A percentile compares a stretch with the other conserved stretches of the same genome.
Conservation (phyloP, 495 filamentous ascomycete species). For the Aspergillus biplanus region DNA sequence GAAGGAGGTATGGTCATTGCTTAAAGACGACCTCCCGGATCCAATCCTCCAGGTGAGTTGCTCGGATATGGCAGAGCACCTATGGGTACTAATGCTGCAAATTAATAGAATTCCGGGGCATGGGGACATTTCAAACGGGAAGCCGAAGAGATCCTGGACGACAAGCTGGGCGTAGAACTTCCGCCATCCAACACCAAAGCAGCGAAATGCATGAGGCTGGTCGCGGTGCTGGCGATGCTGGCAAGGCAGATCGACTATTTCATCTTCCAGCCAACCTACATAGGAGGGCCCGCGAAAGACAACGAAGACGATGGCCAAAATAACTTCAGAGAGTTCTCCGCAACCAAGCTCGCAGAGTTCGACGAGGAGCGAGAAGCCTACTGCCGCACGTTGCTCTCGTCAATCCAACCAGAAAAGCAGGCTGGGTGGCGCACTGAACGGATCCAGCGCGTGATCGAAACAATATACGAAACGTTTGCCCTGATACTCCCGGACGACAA, state of each 20-base stretch:
- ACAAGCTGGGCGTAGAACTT: slow-evolving; percentile 16
- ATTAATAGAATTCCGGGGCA: slow-evolving; percentile 4
- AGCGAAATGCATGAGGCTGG: slow-evolving; percentile 32
- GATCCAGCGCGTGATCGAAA: slow-evolving; percentile 17
- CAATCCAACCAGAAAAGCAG: slow-evolving; percentile 25
- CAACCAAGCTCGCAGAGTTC: slow-evolving; percentile 23
- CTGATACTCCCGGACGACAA: slow-evolving; percentile 22
- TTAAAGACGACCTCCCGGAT: slow-evolving; percentile 24
- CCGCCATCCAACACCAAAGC: slow-evolving; percentile 26
- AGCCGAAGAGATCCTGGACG: slow-evolving; percentile 4
- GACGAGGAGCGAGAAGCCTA: slow-evolving; percentile 33
- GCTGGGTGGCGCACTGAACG: slow-evolving; percentile 9
- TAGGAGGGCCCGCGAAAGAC: slow-evolving; percentile 13
- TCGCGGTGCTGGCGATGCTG: slow-evolving; percentile 30
- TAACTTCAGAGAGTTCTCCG: slow-evolving; percentile 14
- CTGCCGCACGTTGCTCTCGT: slow-evolving; percentile 29
- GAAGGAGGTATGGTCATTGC: slow-evolving; percentile 17
- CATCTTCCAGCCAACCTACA: slow-evolving; percentile 34
- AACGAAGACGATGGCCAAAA: background rate
- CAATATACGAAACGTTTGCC: slow-evolving; percentile 16
- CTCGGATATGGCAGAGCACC: background rate
- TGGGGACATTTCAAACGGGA: slow-evolving; percentile 9
- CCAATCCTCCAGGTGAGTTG: slow-evolving; percentile 23
- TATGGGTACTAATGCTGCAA: background rate
- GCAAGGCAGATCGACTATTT: slow-evolving; percentile 29